Conservation (phyloP, 179 eudicot genomes). For the Gypsophila paniculata region DNA sequence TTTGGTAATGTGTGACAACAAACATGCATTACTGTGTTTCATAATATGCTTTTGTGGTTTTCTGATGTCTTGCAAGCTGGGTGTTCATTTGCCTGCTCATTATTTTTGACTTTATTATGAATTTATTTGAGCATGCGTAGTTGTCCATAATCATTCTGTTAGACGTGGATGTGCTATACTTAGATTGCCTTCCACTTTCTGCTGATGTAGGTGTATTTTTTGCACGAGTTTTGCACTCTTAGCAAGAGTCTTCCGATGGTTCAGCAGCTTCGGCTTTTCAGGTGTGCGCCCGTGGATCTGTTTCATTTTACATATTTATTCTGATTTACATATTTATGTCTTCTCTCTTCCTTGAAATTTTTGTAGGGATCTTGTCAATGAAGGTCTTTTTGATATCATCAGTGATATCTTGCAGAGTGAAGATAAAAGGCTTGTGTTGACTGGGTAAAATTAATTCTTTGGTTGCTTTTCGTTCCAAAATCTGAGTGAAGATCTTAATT, state of each 20-base stretch:
- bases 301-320: background rate
- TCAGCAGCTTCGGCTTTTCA: slow-evolving; percentile 71
- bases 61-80: background rate
- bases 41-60: background rate
- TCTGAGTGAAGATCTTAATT: background rate
- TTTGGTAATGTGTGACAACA: slow-evolving; percentile 45
- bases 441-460: slow-evolving; percentile 48
- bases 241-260: slow-evolving; percentile 93
- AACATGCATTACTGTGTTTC: background rate
- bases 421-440: slow-evolving; percentile 73
- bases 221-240: slow-evolving; percentile 79
- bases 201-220: slow-evolving; percentile 55
- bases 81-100: background rate
- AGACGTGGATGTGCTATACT: background rate
- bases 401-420: slow-evolving; percentile 61
- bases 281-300: slow-evolving; percentile 39
- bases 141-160: background rate
- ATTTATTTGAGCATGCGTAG: background rate
- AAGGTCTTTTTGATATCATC: slow-evolving; percentile 79
- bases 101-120: background rate
- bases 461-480: background rate
- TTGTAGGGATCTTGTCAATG: slow-evolving; percentile 79
- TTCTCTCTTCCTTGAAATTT: slow-evolving; percentile 10
- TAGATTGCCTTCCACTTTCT: background rate
- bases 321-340: background rate